phyloP scores from a whole-genome alignment of 192 early-diverging fungal genomes.

The Pilobolus umbonatus region DNA sequence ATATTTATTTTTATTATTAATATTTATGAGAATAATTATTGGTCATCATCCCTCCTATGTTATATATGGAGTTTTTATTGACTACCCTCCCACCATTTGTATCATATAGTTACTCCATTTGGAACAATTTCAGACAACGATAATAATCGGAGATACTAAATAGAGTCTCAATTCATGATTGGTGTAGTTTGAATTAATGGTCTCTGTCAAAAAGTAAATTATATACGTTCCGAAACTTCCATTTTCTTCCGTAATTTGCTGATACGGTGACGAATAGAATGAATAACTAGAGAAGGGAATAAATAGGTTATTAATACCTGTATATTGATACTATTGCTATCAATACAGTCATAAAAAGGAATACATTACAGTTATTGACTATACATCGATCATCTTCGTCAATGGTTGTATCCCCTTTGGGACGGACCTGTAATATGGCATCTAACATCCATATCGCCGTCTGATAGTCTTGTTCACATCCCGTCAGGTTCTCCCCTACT shows the following conservation, averaged over 20 bases:
- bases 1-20: no score
- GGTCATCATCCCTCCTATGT: no score
- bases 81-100: no score
- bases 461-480: slow-evolving; percentile 72
- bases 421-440: slow-evolving; percentile 56
- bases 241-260: slow-evolving; percentile 25
- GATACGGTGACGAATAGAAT: slow-evolving; percentile 29
- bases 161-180: background rate
- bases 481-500: slow-evolving; percentile 54
- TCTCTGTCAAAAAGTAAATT: no score
- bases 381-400: slow-evolving; percentile 51
- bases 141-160: no score
- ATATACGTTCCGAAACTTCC: slow-evolving; percentile 5
- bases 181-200: background rate
- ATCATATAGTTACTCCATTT: no score
- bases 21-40: no score
- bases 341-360: background rate
- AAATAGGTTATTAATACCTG: background rate
- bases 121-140: no score
- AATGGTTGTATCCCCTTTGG: slow-evolving; percentile 39
- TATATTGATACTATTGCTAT: background rate
- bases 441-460: slow-evolving; percentile 72
- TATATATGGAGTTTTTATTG: no score
- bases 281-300: slow-evolving; percentile 22
- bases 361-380: slow-evolving; percentile 46